These are phyloP conservation scores for Austropuccinia psidii DNA, from an alignment of 1,284 basidiomycete genomes.

Conservation along the genomic window DNA sequence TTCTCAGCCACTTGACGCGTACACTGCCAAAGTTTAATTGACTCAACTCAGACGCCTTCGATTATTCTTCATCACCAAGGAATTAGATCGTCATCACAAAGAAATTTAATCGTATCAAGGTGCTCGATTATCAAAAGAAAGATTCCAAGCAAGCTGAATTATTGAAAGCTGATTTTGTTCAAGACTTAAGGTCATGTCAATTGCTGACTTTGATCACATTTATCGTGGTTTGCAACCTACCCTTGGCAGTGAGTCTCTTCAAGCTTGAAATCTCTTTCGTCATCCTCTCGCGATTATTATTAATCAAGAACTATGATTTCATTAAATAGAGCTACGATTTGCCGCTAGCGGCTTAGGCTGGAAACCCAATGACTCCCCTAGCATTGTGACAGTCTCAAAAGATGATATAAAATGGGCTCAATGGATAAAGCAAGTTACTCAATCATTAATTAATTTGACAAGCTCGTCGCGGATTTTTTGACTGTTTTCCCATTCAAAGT, in stretches of 20 bases:
- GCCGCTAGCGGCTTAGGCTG: constrained; percentile 83
- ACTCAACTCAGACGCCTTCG: no score
- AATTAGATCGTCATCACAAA: no score
- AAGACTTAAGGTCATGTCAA: no score
- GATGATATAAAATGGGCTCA: constrained; percentile 75
- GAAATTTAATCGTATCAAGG: no score
- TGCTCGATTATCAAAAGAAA: no score
- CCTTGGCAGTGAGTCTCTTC: constrained; percentile 64
- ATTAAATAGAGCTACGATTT: constrained; percentile 67
- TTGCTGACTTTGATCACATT: constrained; percentile 69
- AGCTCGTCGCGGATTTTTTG: neutral
- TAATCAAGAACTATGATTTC: neutral
- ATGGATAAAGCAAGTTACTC: constrained; percentile 59
- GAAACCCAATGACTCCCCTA: constrained; percentile 60
- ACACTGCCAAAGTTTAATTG: no score
- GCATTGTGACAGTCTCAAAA: constrained; percentile 60
- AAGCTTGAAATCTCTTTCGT: neutral
- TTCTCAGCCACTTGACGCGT: no score
- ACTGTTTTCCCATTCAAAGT: neutral
- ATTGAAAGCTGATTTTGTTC: no score
- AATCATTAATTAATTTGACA: neutral
- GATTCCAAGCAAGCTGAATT: no score
- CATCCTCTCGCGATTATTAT: neutral
- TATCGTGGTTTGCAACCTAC: constrained; percentile 66
- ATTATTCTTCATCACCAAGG: no score